Conservation (phyloP, 352 stramenopile genomes). For the Phytopythium kandeliae region DNA sequence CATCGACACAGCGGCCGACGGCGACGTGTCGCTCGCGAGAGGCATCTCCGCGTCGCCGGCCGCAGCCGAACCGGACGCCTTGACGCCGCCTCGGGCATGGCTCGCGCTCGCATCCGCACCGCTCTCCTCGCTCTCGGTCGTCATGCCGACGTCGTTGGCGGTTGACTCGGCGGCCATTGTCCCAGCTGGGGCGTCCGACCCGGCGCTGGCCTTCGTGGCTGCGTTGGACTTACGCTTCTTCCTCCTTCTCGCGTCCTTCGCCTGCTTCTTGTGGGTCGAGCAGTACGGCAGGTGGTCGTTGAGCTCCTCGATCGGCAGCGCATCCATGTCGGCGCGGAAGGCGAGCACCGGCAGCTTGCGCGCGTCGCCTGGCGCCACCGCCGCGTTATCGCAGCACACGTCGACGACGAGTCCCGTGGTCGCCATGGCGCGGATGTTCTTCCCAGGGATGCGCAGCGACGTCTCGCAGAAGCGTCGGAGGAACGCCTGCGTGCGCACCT, state of each 20-base stretch:
- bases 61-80: slow-evolving; percentile 3
- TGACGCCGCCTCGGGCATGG: slow-evolving; percentile 5
- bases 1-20: slow-evolving; percentile 15
- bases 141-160: background rate
- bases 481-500: slow-evolving; percentile 83
- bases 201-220: slow-evolving; percentile 4
- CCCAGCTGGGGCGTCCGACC: slow-evolving; percentile 2
- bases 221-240: slow-evolving; percentile 55
- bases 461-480: slow-evolving; percentile 81
- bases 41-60: slow-evolving; percentile 17
- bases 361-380: slow-evolving; percentile 38
- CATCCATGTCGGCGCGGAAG: slow-evolving; percentile 96
- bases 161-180: background rate
- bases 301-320: slow-evolving; percentile 87
- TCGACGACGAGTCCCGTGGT: slow-evolving; percentile 89
- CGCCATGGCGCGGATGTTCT: slow-evolving; percentile 71
- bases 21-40: slow-evolving; percentile 9
- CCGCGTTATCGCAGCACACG: slow-evolving; percentile 73
- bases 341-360: slow-evolving; percentile 82
- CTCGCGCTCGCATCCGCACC: background rate
- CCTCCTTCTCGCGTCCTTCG: slow-evolving; percentile 49
- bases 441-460: slow-evolving; percentile 65
- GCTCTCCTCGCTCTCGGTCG: slow-evolving; percentile 6
- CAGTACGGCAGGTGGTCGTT: slow-evolving; percentile 78
- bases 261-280: slow-evolving; percentile 57